phyloP scores from a whole-genome alignment of 2,329 filamentous ascomycete genomes.

The Clonostachys sp. region DNA sequence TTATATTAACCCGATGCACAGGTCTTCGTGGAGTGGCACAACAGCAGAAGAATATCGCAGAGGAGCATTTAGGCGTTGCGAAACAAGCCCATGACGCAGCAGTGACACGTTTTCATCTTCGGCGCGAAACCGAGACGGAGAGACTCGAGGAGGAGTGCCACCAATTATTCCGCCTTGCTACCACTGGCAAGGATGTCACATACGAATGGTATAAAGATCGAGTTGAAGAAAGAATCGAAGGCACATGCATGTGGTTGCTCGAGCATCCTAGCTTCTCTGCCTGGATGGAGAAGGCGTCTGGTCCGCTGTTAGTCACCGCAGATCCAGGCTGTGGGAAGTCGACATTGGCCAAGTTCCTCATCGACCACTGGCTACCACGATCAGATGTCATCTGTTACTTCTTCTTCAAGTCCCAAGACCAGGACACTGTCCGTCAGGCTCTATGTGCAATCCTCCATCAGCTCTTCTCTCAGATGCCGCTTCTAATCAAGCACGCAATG shows the following conservation, averaged over 20 bases:
- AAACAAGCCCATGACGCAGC: background rate
- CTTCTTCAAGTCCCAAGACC: constrained; percentile 34
- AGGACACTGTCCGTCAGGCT: constrained; percentile 23
- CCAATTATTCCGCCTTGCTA: constrained; percentile 1
- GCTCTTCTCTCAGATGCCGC: constrained; percentile 20
- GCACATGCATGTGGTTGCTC: constrained; percentile 23
- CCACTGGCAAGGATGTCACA: background rate
- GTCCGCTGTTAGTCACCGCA: constrained; percentile 25
- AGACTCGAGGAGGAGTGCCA: background rate
- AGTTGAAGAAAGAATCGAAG: constrained; percentile 2
- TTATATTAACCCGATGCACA: too few species aligned
- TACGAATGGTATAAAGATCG: constrained; percentile 5
- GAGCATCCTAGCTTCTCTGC: constrained; percentile 15
- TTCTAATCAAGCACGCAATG: constrained; percentile 23
- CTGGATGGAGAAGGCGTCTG: constrained; percentile 18
- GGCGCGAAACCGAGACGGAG: background rate
- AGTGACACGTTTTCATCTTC: too few species aligned
- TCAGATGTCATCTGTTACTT: constrained; percentile 28
- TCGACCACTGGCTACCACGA: constrained; percentile 15
- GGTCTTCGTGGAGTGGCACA: too few species aligned
- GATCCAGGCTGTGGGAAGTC: constrained; percentile 34
- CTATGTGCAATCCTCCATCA: constrained; percentile 35
- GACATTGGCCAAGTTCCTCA: constrained; percentile 23
- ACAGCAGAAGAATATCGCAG: too few species aligned
- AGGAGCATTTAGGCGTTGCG: background rate